Evolutionary conservation across 495 filamentous ascomycete species (phyloP).

Genomic region (Lasiosphaeria hispida): DNA sequence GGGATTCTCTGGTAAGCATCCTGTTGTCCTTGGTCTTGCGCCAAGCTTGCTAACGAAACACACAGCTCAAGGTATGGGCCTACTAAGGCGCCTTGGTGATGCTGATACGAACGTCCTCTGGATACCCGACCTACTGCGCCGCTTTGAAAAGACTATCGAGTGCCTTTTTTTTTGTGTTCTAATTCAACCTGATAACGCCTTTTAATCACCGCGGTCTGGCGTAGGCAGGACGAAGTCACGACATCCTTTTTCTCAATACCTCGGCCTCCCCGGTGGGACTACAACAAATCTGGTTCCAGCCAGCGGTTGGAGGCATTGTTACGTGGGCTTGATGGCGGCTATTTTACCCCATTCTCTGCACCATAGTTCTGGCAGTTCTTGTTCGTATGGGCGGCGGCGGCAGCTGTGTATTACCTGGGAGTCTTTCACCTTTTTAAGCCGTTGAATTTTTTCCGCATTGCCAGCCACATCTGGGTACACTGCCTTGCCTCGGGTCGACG

Average conservation of each 20-base stretch:
- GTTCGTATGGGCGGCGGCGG: constrained; percentile 15
- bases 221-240: constrained; percentile 56
- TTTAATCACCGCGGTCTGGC: constrained; percentile 45
- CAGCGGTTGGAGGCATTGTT: constrained; percentile 11
- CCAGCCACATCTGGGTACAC: background rate
- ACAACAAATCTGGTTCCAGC: constrained; percentile 22
- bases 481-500: no score
- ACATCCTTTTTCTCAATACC: constrained; percentile 42
- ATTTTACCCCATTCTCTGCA: constrained; percentile 29
- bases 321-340: constrained; percentile 11
- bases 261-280: constrained; percentile 28
- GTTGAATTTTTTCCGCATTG: constrained; percentile 1
- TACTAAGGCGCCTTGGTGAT: constrained; percentile 43
- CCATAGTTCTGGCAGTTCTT: constrained; percentile 18
- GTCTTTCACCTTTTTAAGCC: background rate
- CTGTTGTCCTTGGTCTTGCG: background rate
- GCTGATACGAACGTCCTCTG: constrained; percentile 27
- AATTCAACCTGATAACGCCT: constrained; percentile 44
- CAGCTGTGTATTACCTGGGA: constrained; percentile 17
- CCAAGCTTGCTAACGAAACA: constrained; percentile 19
- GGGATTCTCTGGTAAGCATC: constrained; percentile 91
- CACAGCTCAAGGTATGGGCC: constrained; percentile 85
- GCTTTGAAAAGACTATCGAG: constrained; percentile 31
- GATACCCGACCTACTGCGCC: constrained; percentile 32
- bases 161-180: constrained; percentile 36